Evolutionary conservation across 768 basidiomycete species (phyloP), one percentile per base, ranked within the genome.

Genomic region (Tylopilus subfusipes): DNA sequence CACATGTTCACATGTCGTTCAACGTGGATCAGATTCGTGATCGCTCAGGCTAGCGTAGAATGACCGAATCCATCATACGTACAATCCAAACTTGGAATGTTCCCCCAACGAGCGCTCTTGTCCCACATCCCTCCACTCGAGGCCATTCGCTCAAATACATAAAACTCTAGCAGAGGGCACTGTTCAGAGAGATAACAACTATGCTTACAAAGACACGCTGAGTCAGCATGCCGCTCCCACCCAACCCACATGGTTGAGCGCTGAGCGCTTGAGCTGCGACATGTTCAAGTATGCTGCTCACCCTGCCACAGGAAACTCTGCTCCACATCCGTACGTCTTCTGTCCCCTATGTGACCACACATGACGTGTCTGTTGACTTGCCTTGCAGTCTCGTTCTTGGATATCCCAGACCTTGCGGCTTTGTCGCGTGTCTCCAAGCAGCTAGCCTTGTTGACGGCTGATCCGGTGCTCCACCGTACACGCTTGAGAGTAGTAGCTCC

Each of bases 371-470:
- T 21, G 13, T 21, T 56, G 50, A 62, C 42, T 24, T 2, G 22
- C 24, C 8, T 36, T 21, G 3, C 53, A 88, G 87, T 86, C 42
- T 82, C 84, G 1, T 90, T 81, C 66, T 75, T 90, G 51, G 88
- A 90, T 68, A 68, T 89, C 7, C 88, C 88, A 0, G 88, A 90
- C 64, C 78, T 89, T 43, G 78, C 78, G 44, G 62, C 75, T 1
- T 65, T 88, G 38, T 76, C 79, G 9, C 77, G 73, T 51, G 73
- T 78, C 25, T 78, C 73, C 48, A 80, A 76, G 25, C 55, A 66
- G 22, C 73, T 89, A 8, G 75, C 76, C 9, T 64, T 63, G 8
- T 73, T 88, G 48, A 78, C 84, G 12, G 67, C 75, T 8, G 87
- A 90, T 65, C 85, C 82, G 0, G 77, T 84, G 11, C 70, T 90